A percentile compares a stretch with the other conserved stretches of the same genome.
phyloP scores from a whole-genome alignment of 1,139 yeast species.

The Scheffersomyces insectosa region DNA sequence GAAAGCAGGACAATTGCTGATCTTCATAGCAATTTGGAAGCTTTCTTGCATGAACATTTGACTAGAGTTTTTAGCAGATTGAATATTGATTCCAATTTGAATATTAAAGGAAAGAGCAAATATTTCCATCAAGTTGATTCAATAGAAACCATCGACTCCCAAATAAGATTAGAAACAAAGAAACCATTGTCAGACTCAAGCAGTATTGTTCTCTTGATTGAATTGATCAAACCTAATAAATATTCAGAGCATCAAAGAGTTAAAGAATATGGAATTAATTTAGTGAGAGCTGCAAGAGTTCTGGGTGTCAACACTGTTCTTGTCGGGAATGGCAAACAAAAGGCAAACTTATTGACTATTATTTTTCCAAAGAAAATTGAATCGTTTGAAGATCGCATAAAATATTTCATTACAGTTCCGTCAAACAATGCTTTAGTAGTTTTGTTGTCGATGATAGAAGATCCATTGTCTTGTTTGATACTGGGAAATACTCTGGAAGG shows the following conservation, averaged over 20 bases:
- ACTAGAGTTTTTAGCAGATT: slow-evolving; percentile 21
- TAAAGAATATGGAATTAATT: slow-evolving; percentile 26
- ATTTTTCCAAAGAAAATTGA: slow-evolving; percentile 8
- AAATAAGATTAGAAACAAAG: neutral
- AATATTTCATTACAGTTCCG: slow-evolving; percentile 10
- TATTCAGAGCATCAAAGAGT: slow-evolving; percentile 22
- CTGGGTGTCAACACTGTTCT: neutral
- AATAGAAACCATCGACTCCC: slow-evolving; percentile 3
- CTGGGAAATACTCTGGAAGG: no score
- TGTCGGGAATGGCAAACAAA: neutral
- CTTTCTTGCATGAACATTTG: slow-evolving; percentile 16
- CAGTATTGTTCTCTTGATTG: slow-evolving; percentile 17
- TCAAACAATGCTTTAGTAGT: neutral
- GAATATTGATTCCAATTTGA: slow-evolving; percentile 19
- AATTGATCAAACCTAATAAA: slow-evolving; percentile 33
- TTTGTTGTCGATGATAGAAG: neutral
- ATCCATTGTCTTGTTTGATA: no score
- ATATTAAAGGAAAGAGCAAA: slow-evolving; percentile 31
- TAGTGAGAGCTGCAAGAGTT: slow-evolving; percentile 16
- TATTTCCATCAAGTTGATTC: slow-evolving; percentile 21
- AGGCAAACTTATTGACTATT: slow-evolving; percentile 4
- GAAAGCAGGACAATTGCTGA: neutral
- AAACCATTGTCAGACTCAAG: neutral
- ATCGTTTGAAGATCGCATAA: slow-evolving; percentile 11
- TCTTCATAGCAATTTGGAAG: neutral